Evolutionary conservation across 257 asterid genomes (phyloP).

Genomic region (Plantago elongata): DNA sequence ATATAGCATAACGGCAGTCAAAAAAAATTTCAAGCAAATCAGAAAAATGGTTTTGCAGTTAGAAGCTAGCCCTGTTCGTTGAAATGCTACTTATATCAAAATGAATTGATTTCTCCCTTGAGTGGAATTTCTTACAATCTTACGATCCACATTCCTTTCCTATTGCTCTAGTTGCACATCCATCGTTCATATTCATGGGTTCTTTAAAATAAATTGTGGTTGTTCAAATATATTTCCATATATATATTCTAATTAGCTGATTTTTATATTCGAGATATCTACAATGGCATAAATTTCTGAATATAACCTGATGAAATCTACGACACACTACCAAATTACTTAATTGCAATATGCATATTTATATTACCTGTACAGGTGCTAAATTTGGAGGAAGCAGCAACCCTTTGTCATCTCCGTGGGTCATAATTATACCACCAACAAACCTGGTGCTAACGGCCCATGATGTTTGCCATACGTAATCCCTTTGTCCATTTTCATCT

Average conservation of each 20-base stretch:
- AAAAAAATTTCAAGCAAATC: not conserved
- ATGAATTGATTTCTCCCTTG: too few relatives aligned
- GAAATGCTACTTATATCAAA: too few relatives aligned
- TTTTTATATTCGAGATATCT: slow-evolving; percentile 5
- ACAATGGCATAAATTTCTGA: slow-evolving; percentile 3
- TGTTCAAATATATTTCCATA: slow-evolving; percentile 8
- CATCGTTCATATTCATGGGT: slow-evolving; percentile 11
- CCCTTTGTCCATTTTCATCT: slow-evolving; percentile 91
- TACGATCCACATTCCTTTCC: not conserved
- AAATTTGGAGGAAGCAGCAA: slow-evolving; percentile 89
- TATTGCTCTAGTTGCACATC: not conserved
- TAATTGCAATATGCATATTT: slow-evolving; percentile 12
- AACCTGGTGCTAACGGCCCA: slow-evolving; percentile 98
- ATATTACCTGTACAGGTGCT: slow-evolving; percentile 83
- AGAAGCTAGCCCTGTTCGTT: too few relatives aligned
- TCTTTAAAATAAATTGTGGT: not conserved
- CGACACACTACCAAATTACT: slow-evolving; percentile 1
- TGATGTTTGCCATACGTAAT: slow-evolving; percentile 98
- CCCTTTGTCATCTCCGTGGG: slow-evolving; percentile 97
- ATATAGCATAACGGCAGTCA: not conserved
- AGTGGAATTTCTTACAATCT: too few relatives aligned
- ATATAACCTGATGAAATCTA: slow-evolving; percentile 8
- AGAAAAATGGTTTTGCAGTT: not conserved
- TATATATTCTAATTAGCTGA: slow-evolving; percentile 3
- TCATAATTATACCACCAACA: slow-evolving; percentile 95